Evolutionary conservation across 805 yeast genomes (phyloP).

Genomic region (Monosporozyma servazzii): DNA sequence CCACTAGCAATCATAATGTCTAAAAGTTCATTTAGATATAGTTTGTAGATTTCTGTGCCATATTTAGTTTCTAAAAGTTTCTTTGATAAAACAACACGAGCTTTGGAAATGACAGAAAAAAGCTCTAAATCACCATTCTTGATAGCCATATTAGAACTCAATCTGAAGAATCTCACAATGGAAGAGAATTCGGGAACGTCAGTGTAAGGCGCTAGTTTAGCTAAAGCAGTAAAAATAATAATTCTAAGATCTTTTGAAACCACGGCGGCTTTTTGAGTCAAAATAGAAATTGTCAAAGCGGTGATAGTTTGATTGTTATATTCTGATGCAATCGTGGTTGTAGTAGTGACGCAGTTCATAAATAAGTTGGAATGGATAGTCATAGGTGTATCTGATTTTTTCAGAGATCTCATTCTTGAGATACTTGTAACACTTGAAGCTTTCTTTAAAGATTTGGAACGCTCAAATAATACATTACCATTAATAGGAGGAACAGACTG

Average conservation of each 20-base stretch:
- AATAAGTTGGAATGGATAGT: constrained; percentile 26
- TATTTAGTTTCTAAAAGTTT: constrained; percentile 23
- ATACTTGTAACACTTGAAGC: background rate
- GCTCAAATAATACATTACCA: background rate
- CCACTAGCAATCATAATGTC: constrained; percentile 65
- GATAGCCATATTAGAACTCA: constrained; percentile 38
- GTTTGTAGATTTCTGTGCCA: constrained; percentile 37
- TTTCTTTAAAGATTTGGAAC: background rate
- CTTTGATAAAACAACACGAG: constrained; percentile 40
- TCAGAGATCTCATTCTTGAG: constrained; percentile 2
- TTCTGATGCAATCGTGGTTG: constrained; percentile 53
- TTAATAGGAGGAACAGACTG: constrained; percentile 1
- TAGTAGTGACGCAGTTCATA: constrained; percentile 60
- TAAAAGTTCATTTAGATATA: constrained; percentile 59
- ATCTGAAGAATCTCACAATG: constrained; percentile 49
- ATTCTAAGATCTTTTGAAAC: constrained; percentile 46
- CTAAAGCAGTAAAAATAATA: constrained; percentile 50
- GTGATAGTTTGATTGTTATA: constrained; percentile 67
- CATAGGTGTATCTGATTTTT: constrained; percentile 13
- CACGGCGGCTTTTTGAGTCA: constrained; percentile 61
- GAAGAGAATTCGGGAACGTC: constrained; percentile 59
- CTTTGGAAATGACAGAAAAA: constrained; percentile 36
- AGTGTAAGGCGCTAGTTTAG: constrained; percentile 51
- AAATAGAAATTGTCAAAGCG: constrained; percentile 67
- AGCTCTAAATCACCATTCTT: constrained; percentile 31